phyloP scores from a whole-genome alignment of 331 rosid genomes.

The Erythrophleum ivorense region DNA sequence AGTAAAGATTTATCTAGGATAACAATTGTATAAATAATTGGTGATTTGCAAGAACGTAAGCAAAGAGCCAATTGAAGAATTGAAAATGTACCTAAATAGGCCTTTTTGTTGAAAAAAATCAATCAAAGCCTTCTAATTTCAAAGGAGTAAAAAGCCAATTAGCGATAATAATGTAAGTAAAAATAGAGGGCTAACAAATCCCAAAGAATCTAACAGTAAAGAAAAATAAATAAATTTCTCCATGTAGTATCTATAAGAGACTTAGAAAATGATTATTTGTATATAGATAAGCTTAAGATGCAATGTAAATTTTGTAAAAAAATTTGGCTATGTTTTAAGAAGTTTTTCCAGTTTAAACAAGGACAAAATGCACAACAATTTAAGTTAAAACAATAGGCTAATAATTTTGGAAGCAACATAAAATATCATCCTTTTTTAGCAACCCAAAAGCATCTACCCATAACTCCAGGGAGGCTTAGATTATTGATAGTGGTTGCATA shows the following conservation, averaged over 20 bases:
- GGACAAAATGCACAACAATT: neutral
- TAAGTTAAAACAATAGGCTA: neutral
- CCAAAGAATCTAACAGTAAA: neutral
- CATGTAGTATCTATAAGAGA: too few relatives aligned
- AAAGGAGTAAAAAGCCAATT: neutral
- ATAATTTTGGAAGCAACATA: neutral
- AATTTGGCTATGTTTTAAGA: neutral
- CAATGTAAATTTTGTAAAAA: neutral
- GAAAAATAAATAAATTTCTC: too few relatives aligned
- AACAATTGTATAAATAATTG: too few relatives aligned
- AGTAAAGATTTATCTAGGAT: too few relatives aligned
- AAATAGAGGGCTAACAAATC: too few relatives aligned
- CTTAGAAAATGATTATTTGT: neutral
- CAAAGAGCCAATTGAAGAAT: too few relatives aligned
- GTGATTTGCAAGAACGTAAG: too few relatives aligned
- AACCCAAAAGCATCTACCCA: neutral
- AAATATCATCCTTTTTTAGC: neutral
- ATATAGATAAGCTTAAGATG: neutral
- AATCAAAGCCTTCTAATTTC: neutral
- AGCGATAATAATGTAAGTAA: neutral
- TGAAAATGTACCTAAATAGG: too few relatives aligned
- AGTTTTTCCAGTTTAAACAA: neutral
- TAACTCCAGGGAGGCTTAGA: too few relatives aligned
- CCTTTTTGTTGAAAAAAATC: neutral
- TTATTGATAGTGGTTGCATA: neutral